Conservation (phyloP, 208 protist genomes). For the Acanthamoeba comandoni region DNA sequence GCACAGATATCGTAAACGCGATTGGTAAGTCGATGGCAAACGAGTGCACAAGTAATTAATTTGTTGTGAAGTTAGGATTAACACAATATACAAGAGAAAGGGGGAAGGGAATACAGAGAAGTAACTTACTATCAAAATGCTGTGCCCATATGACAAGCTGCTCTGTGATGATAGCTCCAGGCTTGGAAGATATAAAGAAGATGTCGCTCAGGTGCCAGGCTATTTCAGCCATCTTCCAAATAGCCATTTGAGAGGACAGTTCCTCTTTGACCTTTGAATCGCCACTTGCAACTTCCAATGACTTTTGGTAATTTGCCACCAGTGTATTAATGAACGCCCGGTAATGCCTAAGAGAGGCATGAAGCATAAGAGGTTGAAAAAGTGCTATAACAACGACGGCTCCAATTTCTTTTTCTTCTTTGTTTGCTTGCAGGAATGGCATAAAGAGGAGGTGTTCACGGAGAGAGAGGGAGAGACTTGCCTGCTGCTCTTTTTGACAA, state of each 20-base stretch:
- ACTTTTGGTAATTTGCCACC: too few relatives aligned
- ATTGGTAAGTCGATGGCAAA: neutral
- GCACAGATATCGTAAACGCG: too few relatives aligned
- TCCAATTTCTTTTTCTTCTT: neutral
- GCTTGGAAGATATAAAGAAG: slow-evolving; percentile 59
- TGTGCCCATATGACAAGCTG: slow-evolving; percentile 53
- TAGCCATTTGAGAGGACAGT: slow-evolving; percentile 16
- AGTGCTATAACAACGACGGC: neutral
- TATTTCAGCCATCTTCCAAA: slow-evolving; percentile 59
- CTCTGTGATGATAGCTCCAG: slow-evolving; percentile 58
- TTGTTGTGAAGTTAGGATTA: neutral
- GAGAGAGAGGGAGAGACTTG: too few relatives aligned
- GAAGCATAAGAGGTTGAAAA: too few relatives aligned
- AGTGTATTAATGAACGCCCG: neutral
- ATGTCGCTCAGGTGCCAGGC: slow-evolving; percentile 68
- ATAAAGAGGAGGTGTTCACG: too few relatives aligned
- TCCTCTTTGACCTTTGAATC: neutral
- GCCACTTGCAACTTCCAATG: too few relatives aligned
- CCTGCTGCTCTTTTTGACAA: too few relatives aligned
- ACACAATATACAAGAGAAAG: neutral
- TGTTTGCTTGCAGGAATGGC: too few relatives aligned
- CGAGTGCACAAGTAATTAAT: neutral
- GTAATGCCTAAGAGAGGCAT: neutral
- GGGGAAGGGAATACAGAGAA: neutral
- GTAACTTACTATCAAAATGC: slow-evolving; percentile 45